Evolutionary conservation across 805 yeast genomes (phyloP), one percentile per base, ranked within the genome.

Genomic region (Candida alai): DNA sequence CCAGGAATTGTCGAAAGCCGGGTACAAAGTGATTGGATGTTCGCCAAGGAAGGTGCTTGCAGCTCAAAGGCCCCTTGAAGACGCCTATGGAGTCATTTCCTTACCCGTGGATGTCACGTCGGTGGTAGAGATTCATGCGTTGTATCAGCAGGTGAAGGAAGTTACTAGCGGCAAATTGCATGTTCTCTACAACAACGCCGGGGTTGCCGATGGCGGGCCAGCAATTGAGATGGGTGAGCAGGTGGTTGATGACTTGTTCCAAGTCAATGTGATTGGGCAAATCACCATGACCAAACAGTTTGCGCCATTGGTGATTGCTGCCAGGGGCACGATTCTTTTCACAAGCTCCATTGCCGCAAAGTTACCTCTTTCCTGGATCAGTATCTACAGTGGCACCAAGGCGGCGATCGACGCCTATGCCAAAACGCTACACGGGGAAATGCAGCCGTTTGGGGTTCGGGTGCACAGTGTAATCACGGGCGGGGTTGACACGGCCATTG

Each of bases 141-240:
- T 54, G 1, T 55, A 49, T 9, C 41, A 43, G 3, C 23, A 37
- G 12, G 56, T 52, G 2, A 53, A 50, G 9, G 44, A 45, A 4
- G 26, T 41, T 1, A 43, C 60, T 20, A 56, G 52, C 5, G 68
- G 63, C 2, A 41, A 40, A 22, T 39, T 68, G 16, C 60, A 65
- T 30, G 39, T 64, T 4, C 47, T 68, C 19, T 65, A 58, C 47
- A 59, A 65, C 41, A 68, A 67, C 36, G 73, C 71, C 8, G 71
- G 73, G 1, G 48, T 56, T 24, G 37, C 41, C 24, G 34, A 24
- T 32, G 53, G 43, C 33, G 57, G 59, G 2, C 54, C 68, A 0
- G 51, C 60, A 8, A 42, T 56, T 10, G 70, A 62, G 24, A 37
- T 49, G 5, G 49, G 51, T 8, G 53, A 52, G 24, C 48, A 43